phyloP scores from a whole-genome alignment of 352 stramenopile genomes.

The Pythium apleroticum region DNA sequence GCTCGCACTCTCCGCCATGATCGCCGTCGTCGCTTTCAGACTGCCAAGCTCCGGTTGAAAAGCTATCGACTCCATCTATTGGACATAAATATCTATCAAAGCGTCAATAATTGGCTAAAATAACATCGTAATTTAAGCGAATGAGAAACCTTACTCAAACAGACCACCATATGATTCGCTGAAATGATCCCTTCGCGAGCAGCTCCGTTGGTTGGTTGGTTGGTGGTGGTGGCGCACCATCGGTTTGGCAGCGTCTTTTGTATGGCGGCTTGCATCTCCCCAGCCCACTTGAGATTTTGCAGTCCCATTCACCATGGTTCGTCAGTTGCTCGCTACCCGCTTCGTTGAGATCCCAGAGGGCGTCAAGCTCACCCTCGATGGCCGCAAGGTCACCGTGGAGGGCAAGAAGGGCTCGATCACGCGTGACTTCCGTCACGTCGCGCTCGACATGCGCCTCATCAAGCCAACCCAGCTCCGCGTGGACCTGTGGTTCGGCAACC shows the following conservation, averaged over 20 bases:
- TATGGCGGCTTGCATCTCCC: not conserved
- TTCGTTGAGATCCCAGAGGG: conserved; percentile 93
- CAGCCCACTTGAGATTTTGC: conserved; percentile 71
- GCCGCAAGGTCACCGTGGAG: conserved; percentile 94
- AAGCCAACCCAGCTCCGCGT: conserved; percentile 94
- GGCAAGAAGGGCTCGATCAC: conserved; percentile 94
- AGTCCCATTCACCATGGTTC: conserved; percentile 66
- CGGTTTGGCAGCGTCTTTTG: not conserved
- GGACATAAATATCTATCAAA: conserved; percentile 14
- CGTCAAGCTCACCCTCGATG: conserved; percentile 94
- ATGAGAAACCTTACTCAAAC: conserved; percentile 2
- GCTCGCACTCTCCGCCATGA: conserved; percentile 18
- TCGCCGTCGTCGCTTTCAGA: not conserved
- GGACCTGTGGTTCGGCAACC: conserved; percentile 99
- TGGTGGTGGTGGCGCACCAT: not conserved
- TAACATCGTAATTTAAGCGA: not conserved
- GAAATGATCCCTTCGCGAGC: conserved; percentile 4
- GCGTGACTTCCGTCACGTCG: conserved; percentile 98
- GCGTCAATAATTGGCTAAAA: conserved; percentile 22
- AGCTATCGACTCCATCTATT: conserved; percentile 1
- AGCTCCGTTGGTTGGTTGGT: conserved; percentile 24
- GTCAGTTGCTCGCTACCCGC: conserved; percentile 91
- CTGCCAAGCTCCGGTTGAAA: not conserved
- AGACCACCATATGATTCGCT: conserved; percentile 21
- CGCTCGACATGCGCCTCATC: conserved; percentile 93